A percentile compares a stretch with the other conserved stretches of the same genome.
Evolutionary conservation across 1,139 yeast species (phyloP).

Genomic region (Meyerozyma smithsonii): DNA sequence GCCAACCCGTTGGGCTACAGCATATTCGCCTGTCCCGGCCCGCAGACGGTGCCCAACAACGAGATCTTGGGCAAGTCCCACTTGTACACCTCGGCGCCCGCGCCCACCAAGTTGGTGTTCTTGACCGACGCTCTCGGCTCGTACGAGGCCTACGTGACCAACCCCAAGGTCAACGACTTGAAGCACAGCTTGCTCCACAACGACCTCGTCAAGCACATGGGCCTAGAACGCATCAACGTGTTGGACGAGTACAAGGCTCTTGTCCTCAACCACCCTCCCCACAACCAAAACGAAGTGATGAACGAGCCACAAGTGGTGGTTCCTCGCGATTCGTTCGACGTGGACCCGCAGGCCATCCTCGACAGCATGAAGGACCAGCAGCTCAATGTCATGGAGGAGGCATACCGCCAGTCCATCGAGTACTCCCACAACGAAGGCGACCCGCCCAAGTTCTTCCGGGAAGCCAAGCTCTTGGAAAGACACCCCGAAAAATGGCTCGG

Average conservation of each 20-base stretch:
- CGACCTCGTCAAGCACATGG: constrained; percentile 19
- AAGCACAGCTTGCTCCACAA: constrained; percentile 22
- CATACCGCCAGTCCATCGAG: constrained; percentile 16
- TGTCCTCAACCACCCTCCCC: constrained; percentile 8
- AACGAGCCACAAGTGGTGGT: constrained; percentile 10
- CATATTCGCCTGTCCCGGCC: constrained; percentile 23
- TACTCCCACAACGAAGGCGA: constrained; percentile 8
- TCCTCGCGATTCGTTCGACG: constrained; percentile 14
- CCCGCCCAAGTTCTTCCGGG: constrained; percentile 31
- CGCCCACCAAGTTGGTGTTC: constrained; percentile 16
- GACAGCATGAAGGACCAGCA: constrained; percentile 7
- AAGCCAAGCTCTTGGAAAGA: constrained; percentile 22
- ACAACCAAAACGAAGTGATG: constrained; percentile 7
- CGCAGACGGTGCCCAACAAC: constrained; percentile 21
- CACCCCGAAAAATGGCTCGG: constrained; percentile 26
- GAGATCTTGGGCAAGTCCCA: constrained; percentile 14
- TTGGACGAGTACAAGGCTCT: constrained; percentile 12
- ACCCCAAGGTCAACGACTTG: constrained; percentile 14
- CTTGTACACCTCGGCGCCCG: constrained; percentile 12
- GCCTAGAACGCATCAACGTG: constrained; percentile 12
- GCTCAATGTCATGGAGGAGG: constrained; percentile 10
- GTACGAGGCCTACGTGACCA: constrained; percentile 17
- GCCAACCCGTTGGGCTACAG: constrained; percentile 22
- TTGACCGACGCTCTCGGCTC: constrained; percentile 14
- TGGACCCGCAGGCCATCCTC: constrained; percentile 10